Evolutionary conservation across 352 stramenopile genomes (phyloP).

Genomic region (Phytophthora crassamura): DNA sequence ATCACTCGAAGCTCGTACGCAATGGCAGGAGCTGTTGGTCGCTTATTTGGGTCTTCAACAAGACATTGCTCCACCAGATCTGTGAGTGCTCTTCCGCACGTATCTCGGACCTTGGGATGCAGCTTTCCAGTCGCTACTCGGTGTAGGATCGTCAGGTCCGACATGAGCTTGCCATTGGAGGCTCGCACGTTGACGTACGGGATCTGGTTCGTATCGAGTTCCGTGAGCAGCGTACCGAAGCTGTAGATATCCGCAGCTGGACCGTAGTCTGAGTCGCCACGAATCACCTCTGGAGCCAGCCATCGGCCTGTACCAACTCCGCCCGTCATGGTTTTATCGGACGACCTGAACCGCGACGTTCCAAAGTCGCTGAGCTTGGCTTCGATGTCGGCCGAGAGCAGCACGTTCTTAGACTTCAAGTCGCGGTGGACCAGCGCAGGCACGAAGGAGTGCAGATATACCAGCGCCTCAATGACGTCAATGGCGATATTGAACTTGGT

Average conservation of each 20-base stretch:
- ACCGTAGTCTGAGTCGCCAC: slow-evolving; percentile 50
- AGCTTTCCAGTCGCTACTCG: slow-evolving; percentile 45
- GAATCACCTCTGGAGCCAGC: slow-evolving; percentile 58
- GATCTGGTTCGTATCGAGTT: slow-evolving; percentile 50
- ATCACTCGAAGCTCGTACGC: slow-evolving; percentile 20
- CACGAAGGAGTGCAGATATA: slow-evolving; percentile 47
- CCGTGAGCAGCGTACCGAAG: slow-evolving; percentile 49
- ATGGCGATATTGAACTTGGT: slow-evolving; percentile 41
- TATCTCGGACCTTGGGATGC: slow-evolving; percentile 5
- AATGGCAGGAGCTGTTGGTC: slow-evolving; percentile 9
- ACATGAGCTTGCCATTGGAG: slow-evolving; percentile 42
- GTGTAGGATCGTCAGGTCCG: slow-evolving; percentile 55
- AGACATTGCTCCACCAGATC: slow-evolving; percentile 14
- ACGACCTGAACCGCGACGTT: slow-evolving; percentile 24
- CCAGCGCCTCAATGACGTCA: slow-evolving; percentile 43
- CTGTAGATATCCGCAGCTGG: slow-evolving; percentile 61
- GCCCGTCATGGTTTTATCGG: slow-evolving; percentile 39
- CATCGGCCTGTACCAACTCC: slow-evolving; percentile 61
- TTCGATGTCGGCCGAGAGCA: slow-evolving; percentile 35
- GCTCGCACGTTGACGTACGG: slow-evolving; percentile 37
- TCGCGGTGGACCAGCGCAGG: slow-evolving; percentile 57
- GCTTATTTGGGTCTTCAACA: background rate
- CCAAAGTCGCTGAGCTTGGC: slow-evolving; percentile 43
- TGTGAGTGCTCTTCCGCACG: slow-evolving; percentile 1
- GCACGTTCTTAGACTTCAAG: slow-evolving; percentile 62